Conservation (phyloP, 495 filamentous ascomycete genomes). For the Aspergillus panamensis region DNA sequence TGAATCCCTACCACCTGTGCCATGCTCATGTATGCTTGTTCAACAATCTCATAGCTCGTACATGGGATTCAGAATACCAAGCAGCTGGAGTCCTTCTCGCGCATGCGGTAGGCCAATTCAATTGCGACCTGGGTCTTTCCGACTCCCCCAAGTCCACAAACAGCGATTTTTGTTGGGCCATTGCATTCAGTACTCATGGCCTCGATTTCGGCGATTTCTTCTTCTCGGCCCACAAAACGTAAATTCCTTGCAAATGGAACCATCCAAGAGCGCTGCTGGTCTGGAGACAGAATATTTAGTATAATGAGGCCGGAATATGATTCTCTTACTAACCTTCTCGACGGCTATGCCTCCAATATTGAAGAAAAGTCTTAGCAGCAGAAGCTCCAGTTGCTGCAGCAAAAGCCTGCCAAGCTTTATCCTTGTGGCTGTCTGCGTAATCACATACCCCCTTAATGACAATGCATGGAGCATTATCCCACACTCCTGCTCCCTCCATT, state of each 20-base stretch:
- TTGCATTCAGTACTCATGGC: slow-evolving; percentile 2
- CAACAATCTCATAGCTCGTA: background rate
- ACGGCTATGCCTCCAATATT: slow-evolving; percentile 8
- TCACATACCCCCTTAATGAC: slow-evolving; percentile 41
- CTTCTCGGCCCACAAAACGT: slow-evolving; percentile 26
- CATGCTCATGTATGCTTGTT: background rate
- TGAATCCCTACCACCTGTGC: background rate
- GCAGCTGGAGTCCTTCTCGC: slow-evolving; percentile 24
- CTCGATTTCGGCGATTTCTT: slow-evolving; percentile 14
- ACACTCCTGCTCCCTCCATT: slow-evolving; percentile 47
- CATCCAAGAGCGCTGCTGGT: slow-evolving; percentile 17
- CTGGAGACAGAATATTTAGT: slow-evolving; percentile 15
- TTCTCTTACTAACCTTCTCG: slow-evolving; percentile 3
- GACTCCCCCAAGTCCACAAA: slow-evolving; percentile 41
- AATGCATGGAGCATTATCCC: slow-evolving; percentile 34
- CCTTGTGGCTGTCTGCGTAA: slow-evolving; percentile 42
- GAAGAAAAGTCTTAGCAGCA: slow-evolving; percentile 28
- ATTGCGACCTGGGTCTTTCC: slow-evolving; percentile 43
- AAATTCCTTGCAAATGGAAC: slow-evolving; percentile 21
- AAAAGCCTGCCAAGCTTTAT: slow-evolving; percentile 37
- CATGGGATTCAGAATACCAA: background rate
- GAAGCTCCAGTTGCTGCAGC: slow-evolving; percentile 35
- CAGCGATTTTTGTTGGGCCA: slow-evolving; percentile 19
- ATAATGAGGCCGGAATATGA: slow-evolving; percentile 4
- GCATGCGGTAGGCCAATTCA: slow-evolving; percentile 29